These are phyloP conservation scores for Chrysanthemum lavandulifolium DNA, from an alignment of 129 eudicot species.

Conservation along the genomic window DNA sequence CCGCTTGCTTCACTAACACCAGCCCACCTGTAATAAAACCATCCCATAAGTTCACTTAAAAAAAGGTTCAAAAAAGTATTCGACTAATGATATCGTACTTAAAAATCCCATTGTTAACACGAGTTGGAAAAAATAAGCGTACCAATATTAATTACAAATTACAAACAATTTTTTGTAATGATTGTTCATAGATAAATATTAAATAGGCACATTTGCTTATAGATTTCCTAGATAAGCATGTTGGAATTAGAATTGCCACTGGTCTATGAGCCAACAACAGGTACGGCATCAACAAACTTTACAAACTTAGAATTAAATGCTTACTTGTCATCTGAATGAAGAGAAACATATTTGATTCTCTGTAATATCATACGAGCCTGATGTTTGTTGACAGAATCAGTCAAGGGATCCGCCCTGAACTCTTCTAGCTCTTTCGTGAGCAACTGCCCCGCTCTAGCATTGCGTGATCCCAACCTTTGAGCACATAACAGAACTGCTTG, in stretches of 20 bases:
- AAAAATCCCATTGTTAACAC: not conserved
- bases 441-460: slow-evolving; percentile 88
- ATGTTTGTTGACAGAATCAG: slow-evolving; percentile 95
- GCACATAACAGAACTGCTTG: slow-evolving; percentile 92
- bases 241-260: no score
- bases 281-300: slow-evolving; percentile 2
- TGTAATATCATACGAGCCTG: slow-evolving; percentile 88
- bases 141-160: not conserved
- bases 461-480: slow-evolving; percentile 92
- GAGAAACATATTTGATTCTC: slow-evolving; percentile 81
- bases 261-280: not conserved
- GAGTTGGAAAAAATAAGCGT: not conserved
- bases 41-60: not conserved
- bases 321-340: slow-evolving; percentile 80
- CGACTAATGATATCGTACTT: not conserved
- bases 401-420: slow-evolving; percentile 62
- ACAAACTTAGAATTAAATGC: slow-evolving; percentile 29
- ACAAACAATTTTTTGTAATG: slow-evolving; percentile 8
- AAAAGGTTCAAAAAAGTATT: not conserved
- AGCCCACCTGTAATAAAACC: slow-evolving; percentile 71
- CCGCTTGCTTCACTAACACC: slow-evolving; percentile 95
- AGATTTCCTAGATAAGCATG: not conserved
- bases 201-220: slow-evolving; percentile 4
- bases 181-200: slow-evolving; percentile 8
- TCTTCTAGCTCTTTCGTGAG: slow-evolving; percentile 93